A percentile compares a stretch with the other conserved stretches of the same genome.
phyloP scores from a whole-genome alignment of 495 filamentous ascomycete genomes.

The Durotheca rogersii region DNA sequence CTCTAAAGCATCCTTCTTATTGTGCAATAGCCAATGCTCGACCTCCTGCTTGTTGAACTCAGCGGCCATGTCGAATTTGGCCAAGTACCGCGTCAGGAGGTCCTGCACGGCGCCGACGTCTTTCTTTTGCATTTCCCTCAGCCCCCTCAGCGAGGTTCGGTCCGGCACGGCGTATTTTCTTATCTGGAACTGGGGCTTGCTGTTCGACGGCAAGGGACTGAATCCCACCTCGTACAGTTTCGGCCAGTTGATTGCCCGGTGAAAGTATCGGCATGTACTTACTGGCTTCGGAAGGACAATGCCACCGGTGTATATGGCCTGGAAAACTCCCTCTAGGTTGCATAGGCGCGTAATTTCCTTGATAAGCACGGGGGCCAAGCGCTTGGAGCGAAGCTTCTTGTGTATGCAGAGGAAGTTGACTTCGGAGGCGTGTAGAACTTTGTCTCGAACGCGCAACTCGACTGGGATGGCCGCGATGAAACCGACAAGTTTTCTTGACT shows the following conservation, averaged over 20 bases:
- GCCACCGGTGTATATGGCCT: conserved; percentile 93
- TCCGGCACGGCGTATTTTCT: conserved; percentile 75
- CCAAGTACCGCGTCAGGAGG: conserved; percentile 75
- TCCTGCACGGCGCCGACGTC: conserved; percentile 76
- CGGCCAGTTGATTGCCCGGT: conserved; percentile 88
- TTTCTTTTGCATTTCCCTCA: conserved; percentile 77
- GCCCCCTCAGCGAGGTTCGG: conserved; percentile 65
- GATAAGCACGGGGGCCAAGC: conserved; percentile 88
- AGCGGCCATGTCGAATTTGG: conserved; percentile 79
- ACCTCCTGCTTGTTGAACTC: conserved; percentile 76
- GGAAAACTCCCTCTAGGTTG: conserved; percentile 79
- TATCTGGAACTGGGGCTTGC: conserved; percentile 78
- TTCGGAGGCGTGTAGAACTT: conserved; percentile 74
- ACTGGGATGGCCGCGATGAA: conserved; percentile 93
- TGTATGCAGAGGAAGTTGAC: conserved; percentile 98
- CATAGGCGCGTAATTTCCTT: conserved; percentile 93
- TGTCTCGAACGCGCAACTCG: conserved; percentile 73
- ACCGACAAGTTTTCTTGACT: conserved; percentile 79
- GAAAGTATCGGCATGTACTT: conserved; percentile 90
- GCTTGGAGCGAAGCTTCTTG: conserved; percentile 93
- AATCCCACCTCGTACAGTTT: conserved; percentile 94
- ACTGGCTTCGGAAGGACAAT: conserved; percentile 87
- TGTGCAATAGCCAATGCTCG: conserved; percentile 81
- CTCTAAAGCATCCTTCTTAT: conserved; percentile 52
- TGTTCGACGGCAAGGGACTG: conserved; percentile 74